Evolutionary conservation across 139 green algal genomes (phyloP), one percentile per base, ranked within the genome.

Genomic region (Chlorella sorokiniana): DNA sequence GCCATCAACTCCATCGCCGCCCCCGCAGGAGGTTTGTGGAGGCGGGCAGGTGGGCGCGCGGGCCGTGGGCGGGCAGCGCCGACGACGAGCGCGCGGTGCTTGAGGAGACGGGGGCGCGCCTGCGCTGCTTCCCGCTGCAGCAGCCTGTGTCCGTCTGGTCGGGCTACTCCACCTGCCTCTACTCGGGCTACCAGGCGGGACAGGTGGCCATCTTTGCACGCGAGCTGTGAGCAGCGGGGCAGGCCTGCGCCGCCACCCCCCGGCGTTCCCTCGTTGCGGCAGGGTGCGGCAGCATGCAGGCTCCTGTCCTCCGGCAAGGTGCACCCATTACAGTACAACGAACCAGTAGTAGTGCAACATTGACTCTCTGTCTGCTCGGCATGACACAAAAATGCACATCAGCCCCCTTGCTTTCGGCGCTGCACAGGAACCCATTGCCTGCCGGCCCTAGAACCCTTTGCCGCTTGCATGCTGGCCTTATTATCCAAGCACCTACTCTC

Each of bases 41-140:
- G 37, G 88, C 83, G 7, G 94, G 95, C 69, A 95, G 95, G 69
- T 98, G 96, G 96, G 96, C 95, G 2, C 89, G 94, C 23, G 93
- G 94, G 5, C 87, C 86, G 40, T 99, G 96, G 96, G 88, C 89
- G 9, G 93, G 86, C 62, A 91, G 82, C 61, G 89, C 96, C 48
- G 95, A 89, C 23, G 91, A 98, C 51, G 95, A 96, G 89, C 44
- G 61, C 1, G 45, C 80, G 23, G 87, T 99, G 33, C 97, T 98
- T 88, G 94, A 98, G 78, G 94, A 98, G 84, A 98, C 93, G 35
- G 79, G 76, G 4, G 93, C 93, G 14, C 94, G 92, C 14, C 85
- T 99, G 75, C 91, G 95, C 37, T 99, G 96, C 89, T 96, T 98
- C 83, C 96, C 96, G 6, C 98, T 99, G 78, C 91, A 96, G 27